Conservation (phyloP, 208 protist species). For the Acanthamoeba royreba region DNA sequence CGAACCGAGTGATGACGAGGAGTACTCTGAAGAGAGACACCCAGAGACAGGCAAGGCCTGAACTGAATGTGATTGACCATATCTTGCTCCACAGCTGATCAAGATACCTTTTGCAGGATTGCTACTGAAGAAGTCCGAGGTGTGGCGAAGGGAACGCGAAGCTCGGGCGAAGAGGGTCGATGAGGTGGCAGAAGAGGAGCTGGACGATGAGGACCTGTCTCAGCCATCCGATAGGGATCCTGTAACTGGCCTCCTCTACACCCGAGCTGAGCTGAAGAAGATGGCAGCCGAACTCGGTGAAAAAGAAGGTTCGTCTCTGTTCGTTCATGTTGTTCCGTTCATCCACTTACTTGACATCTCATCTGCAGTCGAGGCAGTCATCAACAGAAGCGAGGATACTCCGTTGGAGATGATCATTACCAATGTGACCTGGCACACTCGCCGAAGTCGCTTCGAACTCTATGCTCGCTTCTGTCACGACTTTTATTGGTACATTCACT, state of each 20-base stretch:
- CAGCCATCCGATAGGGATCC: neutral
- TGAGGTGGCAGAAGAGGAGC: neutral
- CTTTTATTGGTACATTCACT: slow-evolving; percentile 36
- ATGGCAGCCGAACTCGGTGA: neutral
- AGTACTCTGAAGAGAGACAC: neutral
- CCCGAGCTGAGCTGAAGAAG: neutral
- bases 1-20: neutral
- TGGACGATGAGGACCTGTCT: neutral
- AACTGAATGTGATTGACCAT: too few relatives aligned
- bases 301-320: neutral
- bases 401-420: neutral
- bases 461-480: neutral
- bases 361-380: too few relatives aligned
- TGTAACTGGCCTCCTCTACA: neutral
- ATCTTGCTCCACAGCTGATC: too few relatives aligned
- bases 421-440: neutral
- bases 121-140: slow-evolving; percentile 6
- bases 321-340: neutral
- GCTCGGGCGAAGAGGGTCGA: neutral
- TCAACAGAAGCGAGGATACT: neutral
- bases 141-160: neutral
- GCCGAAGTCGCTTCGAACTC: slow-evolving; percentile 42
- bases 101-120: neutral
- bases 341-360: too few relatives aligned
- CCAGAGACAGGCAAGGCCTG: neutral